phyloP scores from a whole-genome alignment of 345 rosid species.

The Lumnitzera racemosa region DNA sequence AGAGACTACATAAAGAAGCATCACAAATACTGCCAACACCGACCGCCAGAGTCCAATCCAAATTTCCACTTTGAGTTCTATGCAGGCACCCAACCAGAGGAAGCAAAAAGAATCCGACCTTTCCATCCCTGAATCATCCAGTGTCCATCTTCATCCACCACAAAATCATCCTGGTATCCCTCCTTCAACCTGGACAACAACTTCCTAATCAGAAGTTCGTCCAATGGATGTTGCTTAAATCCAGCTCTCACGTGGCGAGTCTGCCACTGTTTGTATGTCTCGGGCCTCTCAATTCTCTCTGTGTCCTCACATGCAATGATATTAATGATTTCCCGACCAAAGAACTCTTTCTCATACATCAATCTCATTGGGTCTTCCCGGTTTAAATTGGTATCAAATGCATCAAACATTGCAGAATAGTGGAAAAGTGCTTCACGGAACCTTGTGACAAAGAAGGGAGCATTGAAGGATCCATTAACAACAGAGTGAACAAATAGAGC shows the following conservation, averaged over 20 bases:
- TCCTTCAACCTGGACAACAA: constrained; percentile 28
- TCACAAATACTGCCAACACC: too few species aligned
- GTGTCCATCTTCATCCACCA: constrained; percentile 4
- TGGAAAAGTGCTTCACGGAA: constrained; percentile 76
- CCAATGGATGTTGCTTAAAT: constrained; percentile 51
- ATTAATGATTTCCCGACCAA: constrained; percentile 50
- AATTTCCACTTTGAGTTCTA: too few species aligned
- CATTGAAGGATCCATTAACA: constrained; percentile 53
- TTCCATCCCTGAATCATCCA: constrained; percentile 13
- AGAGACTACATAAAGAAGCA: too few species aligned
- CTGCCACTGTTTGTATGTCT: constrained; percentile 82
- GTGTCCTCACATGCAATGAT: constrained; percentile 70
- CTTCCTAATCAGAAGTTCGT: constrained; percentile 27
- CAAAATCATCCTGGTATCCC: constrained; percentile 32
- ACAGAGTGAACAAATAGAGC: constrained; percentile 32
- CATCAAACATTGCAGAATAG: constrained; percentile 60
- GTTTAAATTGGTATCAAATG: constrained; percentile 36
- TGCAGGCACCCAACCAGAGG: constrained; percentile 4
- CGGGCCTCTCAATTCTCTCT: constrained; percentile 80
- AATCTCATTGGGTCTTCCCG: constrained; percentile 46
- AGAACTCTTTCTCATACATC: constrained; percentile 57
- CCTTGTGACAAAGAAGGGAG: constrained; percentile 67
- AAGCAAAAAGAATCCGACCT: constrained; percentile 7
- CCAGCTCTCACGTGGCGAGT: constrained; percentile 49
- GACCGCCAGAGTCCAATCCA: too few species aligned